Base-by-base conservation (phyloP, 371 early-diverging fungal genomes). In the Gilbertella persicaria region DNA sequence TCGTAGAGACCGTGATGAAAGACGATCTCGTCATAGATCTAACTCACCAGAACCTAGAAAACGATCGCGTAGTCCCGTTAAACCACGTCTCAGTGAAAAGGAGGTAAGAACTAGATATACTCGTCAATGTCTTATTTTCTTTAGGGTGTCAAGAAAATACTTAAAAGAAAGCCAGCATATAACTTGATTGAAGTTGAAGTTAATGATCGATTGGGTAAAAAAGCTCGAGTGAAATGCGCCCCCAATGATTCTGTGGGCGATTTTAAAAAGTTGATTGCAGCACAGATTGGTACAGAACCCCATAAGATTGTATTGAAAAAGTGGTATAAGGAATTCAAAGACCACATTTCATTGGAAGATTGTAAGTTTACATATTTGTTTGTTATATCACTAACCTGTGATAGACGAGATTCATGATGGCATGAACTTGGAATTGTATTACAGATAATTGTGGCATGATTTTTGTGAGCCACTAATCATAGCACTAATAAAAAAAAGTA, bases 131-230 rank as follows among this genome's bases (percentile, higher is more conserved):
- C 7, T 19, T 20, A 16, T 26, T 45, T 28, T 37, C 2, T 16
- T 29, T 45, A 25, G 12, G 46, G 45, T 44, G 45, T 52, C 10
- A 60, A 63, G 28, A 62, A 51, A 23, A 47, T 53, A 5, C 13
- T 60, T 12, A 67, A 60, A 17, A 57, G 53, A 10, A 45, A 53
- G 2, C 60, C 64, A 5, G 62, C 53, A 3, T 73, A 69, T 24
- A 71, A 60, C 45, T 38, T 89, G 71, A 87, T 90, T 71, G 87
- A 87, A 64, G 42, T 90, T 8, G 67, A 85, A 53, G 84, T 86
- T 45, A 89, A 90, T 79, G 97, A 97, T 75, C 87, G 97, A 58
- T 79, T 95, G 23, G 97, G 97, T 19, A 95, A 94, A 71, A 95
- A 95, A 62, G 92, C 93, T 39, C 77, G 94, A 25, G 95, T 97